Evolutionary conservation across 164 flowering plant genomes (phyloP).

Genomic region (Magnolia changhungtana): DNA sequence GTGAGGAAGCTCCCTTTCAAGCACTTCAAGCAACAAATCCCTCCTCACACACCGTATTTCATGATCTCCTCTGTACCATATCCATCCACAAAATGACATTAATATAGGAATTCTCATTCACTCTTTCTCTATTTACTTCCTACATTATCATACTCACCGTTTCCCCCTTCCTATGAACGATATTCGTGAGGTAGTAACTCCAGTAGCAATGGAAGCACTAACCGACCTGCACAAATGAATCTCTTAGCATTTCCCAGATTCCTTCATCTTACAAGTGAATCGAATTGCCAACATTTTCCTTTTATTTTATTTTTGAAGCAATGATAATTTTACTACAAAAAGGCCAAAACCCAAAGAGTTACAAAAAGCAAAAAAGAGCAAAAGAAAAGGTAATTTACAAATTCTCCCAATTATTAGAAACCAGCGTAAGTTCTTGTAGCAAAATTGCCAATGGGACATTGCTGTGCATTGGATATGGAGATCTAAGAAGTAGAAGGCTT

Average conservation of each 20-base stretch:
- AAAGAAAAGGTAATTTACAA: too few relatives aligned
- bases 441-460: too few relatives aligned
- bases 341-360: too few relatives aligned
- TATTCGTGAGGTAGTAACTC: constrained; percentile 10
- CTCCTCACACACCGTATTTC: constrained; percentile 55
- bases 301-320: too few relatives aligned
- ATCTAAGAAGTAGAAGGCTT: too few relatives aligned
- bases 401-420: too few relatives aligned
- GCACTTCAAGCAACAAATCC: constrained; percentile 45
- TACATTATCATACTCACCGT: constrained; percentile 17
- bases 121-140: not conserved
- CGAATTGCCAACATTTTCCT: too few relatives aligned
- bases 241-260: not conserved
- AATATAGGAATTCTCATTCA: not conserved
- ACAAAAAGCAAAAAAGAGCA: too few relatives aligned
- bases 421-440: too few relatives aligned
- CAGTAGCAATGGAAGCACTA: constrained; percentile 19
- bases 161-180: constrained; percentile 18
- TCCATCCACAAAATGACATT: not conserved
- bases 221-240: constrained; percentile 6
- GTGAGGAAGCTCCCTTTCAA: constrained; percentile 51
- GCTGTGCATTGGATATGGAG: too few relatives aligned
- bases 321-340: too few relatives aligned
- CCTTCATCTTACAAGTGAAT: not conserved
- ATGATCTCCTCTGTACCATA: constrained; percentile 28